These are phyloP conservation scores for Amauroascus niger DNA, from an alignment of 2,329 filamentous ascomycete species.

Conservation along the genomic window DNA sequence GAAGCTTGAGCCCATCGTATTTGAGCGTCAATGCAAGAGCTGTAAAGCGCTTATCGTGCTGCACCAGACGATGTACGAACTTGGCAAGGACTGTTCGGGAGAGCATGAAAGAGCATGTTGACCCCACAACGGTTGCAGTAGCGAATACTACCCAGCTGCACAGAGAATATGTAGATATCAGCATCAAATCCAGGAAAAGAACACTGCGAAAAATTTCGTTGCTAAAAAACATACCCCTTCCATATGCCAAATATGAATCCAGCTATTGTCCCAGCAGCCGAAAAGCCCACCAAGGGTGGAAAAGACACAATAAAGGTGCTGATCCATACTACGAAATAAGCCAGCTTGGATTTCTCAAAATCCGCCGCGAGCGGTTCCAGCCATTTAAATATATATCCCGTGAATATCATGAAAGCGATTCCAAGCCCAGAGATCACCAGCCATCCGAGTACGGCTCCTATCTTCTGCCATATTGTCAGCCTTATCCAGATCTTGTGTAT, in stretches of 20 bases:
- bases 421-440: slow-evolving; percentile 46
- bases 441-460: slow-evolving; percentile 46
- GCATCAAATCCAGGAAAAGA: neutral
- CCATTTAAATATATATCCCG: slow-evolving; percentile 65
- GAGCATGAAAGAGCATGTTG: slow-evolving; percentile 67
- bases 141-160: slow-evolving; percentile 74
- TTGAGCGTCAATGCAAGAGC: slow-evolving; percentile 81
- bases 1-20: slow-evolving; percentile 76
- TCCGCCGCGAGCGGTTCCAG: slow-evolving; percentile 62
- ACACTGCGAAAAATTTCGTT: neutral
- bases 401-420: slow-evolving; percentile 66
- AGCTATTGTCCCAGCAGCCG: slow-evolving; percentile 59
- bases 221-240: slow-evolving; percentile 50
- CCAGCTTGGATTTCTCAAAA: slow-evolving; percentile 64
- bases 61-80: slow-evolving; percentile 72
- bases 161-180: slow-evolving; percentile 3
- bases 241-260: slow-evolving; percentile 65
- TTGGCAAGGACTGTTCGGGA: slow-evolving; percentile 67
- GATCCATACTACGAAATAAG: slow-evolving; percentile 65
- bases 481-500: slow-evolving; percentile 28
- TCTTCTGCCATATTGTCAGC: slow-evolving; percentile 49
- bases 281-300: slow-evolving; percentile 81
- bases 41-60: slow-evolving; percentile 74
- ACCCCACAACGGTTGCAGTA: slow-evolving; percentile 66
- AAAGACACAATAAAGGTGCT: slow-evolving; percentile 69